phyloP scores from a whole-genome alignment of 331 rosid species.

The Quercus lobata region DNA sequence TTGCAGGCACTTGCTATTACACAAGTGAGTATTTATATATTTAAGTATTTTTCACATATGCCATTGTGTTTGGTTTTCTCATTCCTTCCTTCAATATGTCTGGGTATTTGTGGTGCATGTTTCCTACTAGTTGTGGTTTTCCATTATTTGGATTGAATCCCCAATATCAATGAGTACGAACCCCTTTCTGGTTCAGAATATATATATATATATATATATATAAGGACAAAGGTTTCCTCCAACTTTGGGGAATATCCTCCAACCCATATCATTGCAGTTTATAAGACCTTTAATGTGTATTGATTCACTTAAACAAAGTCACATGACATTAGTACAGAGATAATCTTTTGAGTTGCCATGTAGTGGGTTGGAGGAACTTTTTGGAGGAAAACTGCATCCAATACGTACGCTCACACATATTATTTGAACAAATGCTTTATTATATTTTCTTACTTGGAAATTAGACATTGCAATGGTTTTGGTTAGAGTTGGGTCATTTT shows the following conservation, averaged over 20 bases:
- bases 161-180: neutral
- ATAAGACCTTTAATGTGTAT: too few relatives aligned
- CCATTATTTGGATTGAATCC: neutral
- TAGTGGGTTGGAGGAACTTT: too few relatives aligned
- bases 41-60: neutral
- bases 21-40: slow-evolving; percentile 37
- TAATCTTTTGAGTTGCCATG: too few relatives aligned
- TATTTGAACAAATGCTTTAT: neutral
- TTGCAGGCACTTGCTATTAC: slow-evolving; percentile 74
- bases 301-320: too few relatives aligned
- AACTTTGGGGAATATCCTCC: too few relatives aligned
- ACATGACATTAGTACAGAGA: too few relatives aligned
- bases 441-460: neutral
- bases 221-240: too few relatives aligned
- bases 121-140: neutral
- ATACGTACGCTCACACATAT: neutral
- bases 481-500: neutral
- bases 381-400: too few relatives aligned
- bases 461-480: neutral
- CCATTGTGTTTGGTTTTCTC: neutral
- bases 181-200: neutral
- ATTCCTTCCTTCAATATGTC: neutral
- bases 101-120: neutral
- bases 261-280: too few relatives aligned
- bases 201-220: too few relatives aligned